Evolutionary conservation across 805 yeast genomes (phyloP), one percentile per base, ranked within the genome.

Genomic region (Hanseniaspora clermontiae): DNA sequence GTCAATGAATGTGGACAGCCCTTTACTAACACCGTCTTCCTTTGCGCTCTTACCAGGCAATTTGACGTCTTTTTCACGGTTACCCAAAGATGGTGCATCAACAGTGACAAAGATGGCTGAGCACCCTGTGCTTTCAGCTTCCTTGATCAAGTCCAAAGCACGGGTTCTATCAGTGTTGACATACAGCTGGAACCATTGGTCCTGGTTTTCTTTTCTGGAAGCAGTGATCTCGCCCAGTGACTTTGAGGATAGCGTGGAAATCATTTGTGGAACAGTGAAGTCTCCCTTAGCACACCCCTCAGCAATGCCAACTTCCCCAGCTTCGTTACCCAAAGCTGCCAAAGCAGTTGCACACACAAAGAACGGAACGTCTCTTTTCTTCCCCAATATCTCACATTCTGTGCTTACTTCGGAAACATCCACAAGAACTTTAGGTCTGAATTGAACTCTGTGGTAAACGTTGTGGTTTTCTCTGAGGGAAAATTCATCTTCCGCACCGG

Each of bases 401-500:
- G 81, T 68, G 65, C 87, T 95, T 47, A 90, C 77, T 34, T 77
- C 68, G n/a, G 77, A 69, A 15, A 91, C 97, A 69, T 91, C 88
- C 15, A 89, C 87, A 56, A 90, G 72, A 15, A 91, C 76, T 57
- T 80, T 75, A 14, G 97, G 97, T 61, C 84, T 82, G 75, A 91
- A 91, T 72, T 85, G 89, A 53, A 90, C 79, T 34, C 95, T 74
- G 65, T 87, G 95, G 71, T 80, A 91, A 3, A 96, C 95, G 53
- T 81, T 77, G 68, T 89, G 97, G 71, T 91, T 91, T 65, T 90
- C 96, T 62, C 97, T 78, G 64, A 86, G 67, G 2, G 96, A 78
- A 62, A 91, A 79, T 71, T 91, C 97, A 68, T 91, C 97, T 69
- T 91, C 97, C 17, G 95, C 78, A 10, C 91, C 97, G 38, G 89